These are phyloP conservation scores for Pseudogymnoascus sp. DNA, from an alignment of 2,329 filamentous ascomycete species.

Conservation along the genomic window DNA sequence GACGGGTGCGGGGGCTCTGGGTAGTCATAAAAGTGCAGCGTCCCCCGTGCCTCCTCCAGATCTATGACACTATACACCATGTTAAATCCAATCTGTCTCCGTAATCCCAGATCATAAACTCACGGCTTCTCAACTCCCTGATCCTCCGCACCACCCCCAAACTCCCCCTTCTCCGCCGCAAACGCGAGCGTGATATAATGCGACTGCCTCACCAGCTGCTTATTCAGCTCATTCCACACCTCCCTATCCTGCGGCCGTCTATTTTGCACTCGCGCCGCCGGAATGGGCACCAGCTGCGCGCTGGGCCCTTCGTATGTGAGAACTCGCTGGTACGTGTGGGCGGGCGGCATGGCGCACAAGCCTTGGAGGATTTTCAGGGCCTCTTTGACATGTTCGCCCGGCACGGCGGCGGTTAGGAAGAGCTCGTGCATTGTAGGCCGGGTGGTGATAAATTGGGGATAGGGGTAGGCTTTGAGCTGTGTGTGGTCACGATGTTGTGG, in stretches of 20 bases:
- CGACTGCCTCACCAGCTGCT: constrained; percentile 47
- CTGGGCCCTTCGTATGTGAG: constrained; percentile 45
- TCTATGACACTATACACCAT: constrained; percentile 20
- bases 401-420: constrained; percentile 48
- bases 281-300: constrained; percentile 21
- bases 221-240: constrained; percentile 46
- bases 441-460: not conserved
- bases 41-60: constrained; percentile 38
- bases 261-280: constrained; percentile 20
- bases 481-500: not conserved
- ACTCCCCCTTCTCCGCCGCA: constrained; percentile 43
- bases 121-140: not conserved
- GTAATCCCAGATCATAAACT: not conserved
- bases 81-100: constrained; percentile 10
- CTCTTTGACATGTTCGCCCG: constrained; percentile 40
- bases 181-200: constrained; percentile 50
- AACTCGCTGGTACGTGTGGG: constrained; percentile 42
- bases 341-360: constrained; percentile 48
- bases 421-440: constrained; percentile 46
- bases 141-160: constrained; percentile 30
- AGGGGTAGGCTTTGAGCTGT: not conserved
- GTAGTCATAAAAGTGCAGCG: constrained; percentile 51
- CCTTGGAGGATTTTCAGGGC: constrained; percentile 48
- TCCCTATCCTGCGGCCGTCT: constrained; percentile 11
- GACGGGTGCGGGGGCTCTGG: constrained; percentile 41